Evolutionary conservation across 2,329 filamentous ascomycete species (phyloP), one percentile per base, ranked within the genome.

Genomic region (Calonectria pteridis): DNA sequence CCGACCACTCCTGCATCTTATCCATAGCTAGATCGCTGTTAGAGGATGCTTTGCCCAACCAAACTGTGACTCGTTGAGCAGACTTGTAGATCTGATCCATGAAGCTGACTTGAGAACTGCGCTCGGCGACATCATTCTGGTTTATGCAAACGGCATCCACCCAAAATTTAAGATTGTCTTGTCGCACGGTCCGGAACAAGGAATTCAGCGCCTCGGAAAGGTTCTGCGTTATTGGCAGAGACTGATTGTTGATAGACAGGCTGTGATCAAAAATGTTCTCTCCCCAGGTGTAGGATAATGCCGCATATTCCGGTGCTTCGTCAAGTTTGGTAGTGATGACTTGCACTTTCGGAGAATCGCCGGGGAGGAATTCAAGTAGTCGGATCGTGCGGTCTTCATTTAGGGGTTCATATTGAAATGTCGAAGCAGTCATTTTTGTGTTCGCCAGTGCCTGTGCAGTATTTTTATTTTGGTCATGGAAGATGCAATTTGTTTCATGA

Each of bases 141-240:
- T 67, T 67, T 35, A 67, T 67, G 33, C 50, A 67, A 26, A 58
- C 26, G 18, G 65, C 65, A 37, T 67, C 65, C 2, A 29, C 49
- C 65, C 65, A 67, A 5, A 67, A 58, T 13, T 33, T 66, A 43
- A 66, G 43, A 10, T 66, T 63, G 6, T n/a, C 40, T n/a, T 11
- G 5, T 46, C 40, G 40, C 40, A 46, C 40, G 18, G 9, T 46
- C 40, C 18, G n/a, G 7, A 46, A 46, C 20, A 46, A 20, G 11
- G 40, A 7, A 18, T n/a, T 7, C 7, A 46, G 20, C 20, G 40
- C 40, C n/a, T 46, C 40, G 10, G 40, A 46, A 46, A 46, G 40
- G 40, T 46, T 46, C 11, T 46, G 40, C 40, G 40, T 46, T 46
- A 46, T 46, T 2, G 6, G 16, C 4, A 46, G 40, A 7, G 40